Percentiles rank a stretch among this genome's conserved stretches.
phyloP scores from a whole-genome alignment of 176 grass and related monocot species.

The Elymus sibiricus region DNA sequence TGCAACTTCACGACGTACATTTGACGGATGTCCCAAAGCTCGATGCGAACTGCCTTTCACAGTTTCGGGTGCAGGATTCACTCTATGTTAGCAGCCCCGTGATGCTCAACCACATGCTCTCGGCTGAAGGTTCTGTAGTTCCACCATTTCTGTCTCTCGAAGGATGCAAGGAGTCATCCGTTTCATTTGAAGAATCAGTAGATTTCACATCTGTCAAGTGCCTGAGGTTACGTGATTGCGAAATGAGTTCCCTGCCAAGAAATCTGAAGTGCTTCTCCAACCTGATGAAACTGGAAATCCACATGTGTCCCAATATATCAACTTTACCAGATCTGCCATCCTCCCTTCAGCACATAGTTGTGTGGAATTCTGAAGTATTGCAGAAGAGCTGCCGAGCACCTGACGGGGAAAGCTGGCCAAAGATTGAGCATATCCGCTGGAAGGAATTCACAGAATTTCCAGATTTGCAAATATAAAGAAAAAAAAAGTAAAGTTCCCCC shows the following conservation, averaged over 20 bases:
- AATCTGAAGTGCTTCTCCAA: background rate
- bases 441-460: background rate
- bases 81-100: background rate
- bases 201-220: background rate
- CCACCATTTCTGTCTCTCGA: fast-evolving
- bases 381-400: background rate
- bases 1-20: fast-evolving
- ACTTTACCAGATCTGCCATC: background rate
- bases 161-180: background rate
- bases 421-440: background rate
- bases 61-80: background rate
- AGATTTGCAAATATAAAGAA: too few relatives aligned
- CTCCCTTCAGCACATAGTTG: background rate
- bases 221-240: fast-evolving
- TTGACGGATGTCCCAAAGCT: background rate
- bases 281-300: fast-evolving
- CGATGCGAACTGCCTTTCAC: background rate
- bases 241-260: background rate
- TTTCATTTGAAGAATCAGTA: background rate
- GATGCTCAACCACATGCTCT: background rate
- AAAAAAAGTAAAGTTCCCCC: background rate
- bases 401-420: slow-evolving; percentile 18
- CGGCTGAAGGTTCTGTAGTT: background rate
- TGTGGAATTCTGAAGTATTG: background rate
- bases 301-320: fast-evolving